phyloP scores from a whole-genome alignment of 148 eudicot genomes.

The Nyssa sinensis region DNA sequence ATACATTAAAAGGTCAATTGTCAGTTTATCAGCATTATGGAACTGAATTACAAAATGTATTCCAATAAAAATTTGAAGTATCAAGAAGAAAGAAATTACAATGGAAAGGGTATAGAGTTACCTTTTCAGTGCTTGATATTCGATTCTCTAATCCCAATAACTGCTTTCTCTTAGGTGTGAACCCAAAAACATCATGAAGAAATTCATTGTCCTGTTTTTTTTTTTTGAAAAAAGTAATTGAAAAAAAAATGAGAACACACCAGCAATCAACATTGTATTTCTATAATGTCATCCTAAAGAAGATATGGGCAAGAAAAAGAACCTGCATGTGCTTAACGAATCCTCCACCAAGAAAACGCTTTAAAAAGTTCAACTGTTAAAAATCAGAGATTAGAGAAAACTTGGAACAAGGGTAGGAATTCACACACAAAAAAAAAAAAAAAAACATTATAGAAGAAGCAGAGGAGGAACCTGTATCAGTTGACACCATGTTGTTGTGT shows the following conservation, averaged over 20 bases:
- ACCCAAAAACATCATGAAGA: constrained; percentile 90
- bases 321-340: constrained; percentile 95
- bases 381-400: neutral
- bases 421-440: neutral
- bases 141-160: constrained; percentile 35
- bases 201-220: constrained; percentile 69
- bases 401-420: neutral
- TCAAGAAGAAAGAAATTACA: neutral
- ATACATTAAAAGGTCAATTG: neutral
- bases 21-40: too few species aligned
- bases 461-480: constrained; percentile 61
- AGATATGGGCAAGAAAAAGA: constrained; percentile 9
- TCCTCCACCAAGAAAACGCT: constrained; percentile 82
- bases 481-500: constrained; percentile 67
- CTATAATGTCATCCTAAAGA: neutral
- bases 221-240: neutral
- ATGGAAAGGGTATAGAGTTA: constrained; percentile 22
- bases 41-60: too few species aligned
- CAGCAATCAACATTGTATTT: neutral
- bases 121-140: constrained; percentile 63
- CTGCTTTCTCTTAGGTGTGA: constrained; percentile 62
- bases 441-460: neutral
- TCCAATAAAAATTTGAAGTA: neutral
- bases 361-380: constrained; percentile 70
- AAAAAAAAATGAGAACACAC: neutral